These are phyloP conservation scores for Ascomycota sp. DNA, from an alignment of 2,329 filamentous ascomycete genomes.

Conservation along the genomic window DNA sequence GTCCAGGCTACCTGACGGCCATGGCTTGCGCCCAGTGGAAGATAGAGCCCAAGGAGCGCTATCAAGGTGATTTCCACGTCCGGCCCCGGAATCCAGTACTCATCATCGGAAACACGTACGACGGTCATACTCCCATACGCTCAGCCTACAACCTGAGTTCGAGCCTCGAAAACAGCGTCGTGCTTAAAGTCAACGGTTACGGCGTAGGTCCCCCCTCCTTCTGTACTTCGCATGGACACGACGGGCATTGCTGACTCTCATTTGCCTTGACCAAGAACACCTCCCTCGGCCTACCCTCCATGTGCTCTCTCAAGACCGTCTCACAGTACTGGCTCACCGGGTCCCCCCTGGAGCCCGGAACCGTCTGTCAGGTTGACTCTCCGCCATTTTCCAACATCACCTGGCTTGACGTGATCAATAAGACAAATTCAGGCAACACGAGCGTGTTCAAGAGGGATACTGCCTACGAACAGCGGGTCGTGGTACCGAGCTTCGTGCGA, in stretches of 20 bases:
- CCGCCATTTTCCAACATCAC: conserved; percentile 2
- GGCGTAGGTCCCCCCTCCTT: conserved; percentile 10
- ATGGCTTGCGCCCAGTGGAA: conserved; percentile 17
- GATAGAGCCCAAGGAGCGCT: conserved; percentile 15
- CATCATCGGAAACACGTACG: conserved; percentile 17
- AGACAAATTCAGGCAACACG: not conserved
- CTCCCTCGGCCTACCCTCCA: conserved; percentile 9
- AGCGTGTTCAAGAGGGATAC: not conserved
- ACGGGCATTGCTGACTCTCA: not conserved
- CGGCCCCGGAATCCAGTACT: conserved; percentile 14
- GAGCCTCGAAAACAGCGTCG: conserved; percentile 15
- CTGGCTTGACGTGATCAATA: conserved; percentile 1
- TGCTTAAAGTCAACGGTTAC: conserved; percentile 15
- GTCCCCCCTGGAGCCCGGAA: conserved; percentile 11
- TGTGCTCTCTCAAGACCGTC: conserved; percentile 10
- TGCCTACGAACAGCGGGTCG: too few relatives aligned
- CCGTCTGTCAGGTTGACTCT: conserved; percentile 9
- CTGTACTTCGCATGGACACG: not conserved
- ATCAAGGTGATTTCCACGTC: conserved; percentile 11
- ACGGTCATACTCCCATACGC: conserved; percentile 17
- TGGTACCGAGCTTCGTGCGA: too few relatives aligned
- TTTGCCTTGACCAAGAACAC: conserved; percentile 4
- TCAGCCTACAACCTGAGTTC: conserved; percentile 16
- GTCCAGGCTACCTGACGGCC: conserved; percentile 2
- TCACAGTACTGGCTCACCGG: conserved; percentile 14